Evolutionary conservation across 768 basidiomycete species (phyloP).

Genomic region (Lactifluus piperatus): DNA sequence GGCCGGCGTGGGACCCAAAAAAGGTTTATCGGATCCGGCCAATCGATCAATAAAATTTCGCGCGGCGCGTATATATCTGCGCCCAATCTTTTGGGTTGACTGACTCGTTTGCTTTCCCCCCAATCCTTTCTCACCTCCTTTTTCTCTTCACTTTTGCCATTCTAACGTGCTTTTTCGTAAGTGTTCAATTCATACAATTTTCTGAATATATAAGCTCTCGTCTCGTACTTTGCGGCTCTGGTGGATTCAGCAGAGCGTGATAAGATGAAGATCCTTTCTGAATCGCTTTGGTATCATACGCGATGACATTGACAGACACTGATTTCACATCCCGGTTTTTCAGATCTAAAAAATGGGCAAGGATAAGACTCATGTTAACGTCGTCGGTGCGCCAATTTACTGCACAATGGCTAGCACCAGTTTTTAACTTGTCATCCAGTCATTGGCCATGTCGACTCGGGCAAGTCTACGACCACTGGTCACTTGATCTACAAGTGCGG

Average conservation of each 20-base stretch:
- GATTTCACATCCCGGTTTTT: conserved; percentile 3
- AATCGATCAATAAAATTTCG: conserved; percentile 24
- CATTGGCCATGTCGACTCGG: conserved; percentile 99
- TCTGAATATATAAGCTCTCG: neutral
- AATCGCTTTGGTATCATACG: neutral
- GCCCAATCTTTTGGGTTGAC: conserved; percentile 23
- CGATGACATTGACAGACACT: neutral
- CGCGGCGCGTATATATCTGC: conserved; percentile 24
- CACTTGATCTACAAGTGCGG: conserved; percentile 99
- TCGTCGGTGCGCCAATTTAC: conserved; percentile 65
- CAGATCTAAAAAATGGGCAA: conserved; percentile 85
- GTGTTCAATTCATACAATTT: conserved; percentile 22
- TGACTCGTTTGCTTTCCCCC: conserved; percentile 29
- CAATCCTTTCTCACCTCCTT: conserved; percentile 39
- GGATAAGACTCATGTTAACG: conserved; percentile 95
- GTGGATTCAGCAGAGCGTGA: conserved; percentile 11
- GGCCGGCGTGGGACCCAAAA: conserved; percentile 15
- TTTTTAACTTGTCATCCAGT: conserved; percentile 42
- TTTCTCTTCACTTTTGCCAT: conserved; percentile 33
- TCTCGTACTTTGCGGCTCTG: conserved; percentile 3
- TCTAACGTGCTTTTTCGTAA: conserved; percentile 35
- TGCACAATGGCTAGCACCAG: conserved; percentile 18
- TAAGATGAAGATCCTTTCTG: conserved; percentile 15
- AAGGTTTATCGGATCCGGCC: conserved; percentile 18
- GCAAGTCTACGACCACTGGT: conserved; percentile 99